Conservation (phyloP, 805 yeast genomes). For the Suhomyces sp. region DNA sequence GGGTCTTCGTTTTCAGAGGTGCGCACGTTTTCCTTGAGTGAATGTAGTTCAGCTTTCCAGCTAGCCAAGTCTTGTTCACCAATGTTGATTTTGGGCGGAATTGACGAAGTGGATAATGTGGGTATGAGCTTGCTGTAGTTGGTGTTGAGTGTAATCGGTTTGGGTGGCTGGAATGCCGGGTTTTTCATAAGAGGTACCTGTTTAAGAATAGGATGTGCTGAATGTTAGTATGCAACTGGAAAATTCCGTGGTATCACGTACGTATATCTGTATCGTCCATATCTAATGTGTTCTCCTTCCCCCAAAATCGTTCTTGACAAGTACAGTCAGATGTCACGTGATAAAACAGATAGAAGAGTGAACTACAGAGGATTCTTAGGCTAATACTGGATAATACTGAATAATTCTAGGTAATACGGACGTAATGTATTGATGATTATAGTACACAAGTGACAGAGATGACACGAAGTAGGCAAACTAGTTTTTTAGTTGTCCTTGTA, state of each 20-base stretch:
- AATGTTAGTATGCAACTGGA: slow-evolving; percentile 6
- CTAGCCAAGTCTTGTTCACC: slow-evolving; percentile 20
- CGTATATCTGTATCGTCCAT: slow-evolving; percentile 21
- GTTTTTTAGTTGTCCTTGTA: slow-evolving; percentile 32
- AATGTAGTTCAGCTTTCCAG: slow-evolving; percentile 33
- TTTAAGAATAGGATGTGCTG: slow-evolving; percentile 47
- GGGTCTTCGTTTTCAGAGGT: slow-evolving; percentile 5
- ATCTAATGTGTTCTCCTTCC: not conserved
- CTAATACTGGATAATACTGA: not conserved
- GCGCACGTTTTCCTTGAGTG: slow-evolving; percentile 21
- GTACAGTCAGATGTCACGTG: not conserved
- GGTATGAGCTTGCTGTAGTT: slow-evolving; percentile 39
- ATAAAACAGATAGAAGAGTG: not conserved
- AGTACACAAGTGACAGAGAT: slow-evolving; percentile 1
- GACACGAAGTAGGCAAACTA: not conserved
- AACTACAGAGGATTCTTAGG: not conserved
- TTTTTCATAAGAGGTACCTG: slow-evolving; percentile 56
- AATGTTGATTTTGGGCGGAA: slow-evolving; percentile 37
- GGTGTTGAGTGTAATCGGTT: slow-evolving; percentile 50
- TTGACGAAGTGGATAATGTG: slow-evolving; percentile 27
- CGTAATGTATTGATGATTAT: not conserved
- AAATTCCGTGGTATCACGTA: slow-evolving; percentile 9
- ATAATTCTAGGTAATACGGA: not conserved
- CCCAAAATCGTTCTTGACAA: not conserved
- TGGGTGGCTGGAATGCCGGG: slow-evolving; percentile 52